Base-by-base conservation (phyloP, 2,329 filamentous ascomycete species). In the Scedosporium apiospermum region DNA sequence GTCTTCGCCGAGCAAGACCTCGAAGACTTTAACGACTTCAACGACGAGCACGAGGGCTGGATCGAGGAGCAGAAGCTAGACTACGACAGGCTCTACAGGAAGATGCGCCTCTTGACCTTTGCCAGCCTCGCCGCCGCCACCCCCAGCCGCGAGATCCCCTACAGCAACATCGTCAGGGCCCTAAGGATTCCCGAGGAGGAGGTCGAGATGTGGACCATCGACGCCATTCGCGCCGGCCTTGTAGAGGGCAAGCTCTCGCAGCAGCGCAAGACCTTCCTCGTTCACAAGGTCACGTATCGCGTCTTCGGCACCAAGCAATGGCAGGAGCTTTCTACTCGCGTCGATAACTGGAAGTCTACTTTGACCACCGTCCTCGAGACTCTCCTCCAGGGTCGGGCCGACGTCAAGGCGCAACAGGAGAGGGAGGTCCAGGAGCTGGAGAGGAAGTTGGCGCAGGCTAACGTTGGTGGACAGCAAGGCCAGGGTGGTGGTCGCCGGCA, bases 251-350 rank as follows among this genome's bases (percentile, higher is more conserved):
- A 96, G 79, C 86, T 99, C 68, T 95, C 90, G 64, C 95, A 99
- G 80, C 84, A 93, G 74, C 92, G 91, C 74, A 86, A 91, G 74
- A 90, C 93, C 66, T 98, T 99, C 83, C 83, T 97, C 62, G 91
- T 99, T 65, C 95, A 99, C 82, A 88, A 95, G 74, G 91, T 91
- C 70, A 96, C 92, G 65, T 97, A 98, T 83, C 88, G 95, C 65
- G 93, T 97, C 62, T 99, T 99, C 72, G 91, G 91, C 69, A 91
- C 96, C 80, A 96, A 96, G 83, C 95, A 99, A 80, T 99, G 96
- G 92, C 87, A 90, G 69, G 93, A 99, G 80, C 88, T 99, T 62
- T 90, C 91, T 65, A 91, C 89, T 66, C 85, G 93, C 65, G 80
- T 99, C 70, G 93, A 96, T 77, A 90, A 92, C 75, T 98, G 93